These are phyloP conservation scores for Corniculantispora saksenae DNA, from an alignment of 2,329 filamentous ascomycete genomes.

Conservation along the genomic window DNA sequence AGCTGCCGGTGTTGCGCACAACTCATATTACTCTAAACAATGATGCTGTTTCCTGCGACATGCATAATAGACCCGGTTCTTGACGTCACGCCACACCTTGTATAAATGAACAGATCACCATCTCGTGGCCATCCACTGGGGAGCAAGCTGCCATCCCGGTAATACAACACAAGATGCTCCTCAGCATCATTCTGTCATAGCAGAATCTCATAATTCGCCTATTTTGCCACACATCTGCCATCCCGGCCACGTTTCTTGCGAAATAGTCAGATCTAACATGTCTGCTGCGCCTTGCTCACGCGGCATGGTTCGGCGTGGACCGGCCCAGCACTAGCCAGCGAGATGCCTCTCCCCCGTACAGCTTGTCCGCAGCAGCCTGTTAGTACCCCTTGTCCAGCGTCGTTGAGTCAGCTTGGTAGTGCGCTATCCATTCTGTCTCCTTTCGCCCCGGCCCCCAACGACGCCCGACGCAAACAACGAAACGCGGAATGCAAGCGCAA, in stretches of 20 bases:
- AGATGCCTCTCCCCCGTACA: too few relatives aligned
- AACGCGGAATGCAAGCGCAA: neutral
- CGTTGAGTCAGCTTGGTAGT: neutral
- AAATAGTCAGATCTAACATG: neutral
- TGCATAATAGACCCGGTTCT: neutral
- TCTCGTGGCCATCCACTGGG: neutral
- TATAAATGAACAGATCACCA: slow-evolving; percentile 1
- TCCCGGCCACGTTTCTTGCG: neutral
- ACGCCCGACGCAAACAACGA: neutral
- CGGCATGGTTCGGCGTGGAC: neutral
- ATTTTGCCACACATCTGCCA: neutral
- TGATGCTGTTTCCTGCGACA: neutral
- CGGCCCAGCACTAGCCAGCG: neutral
- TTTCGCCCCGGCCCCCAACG: neutral
- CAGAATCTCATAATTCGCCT: neutral
- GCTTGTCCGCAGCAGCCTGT: neutral
- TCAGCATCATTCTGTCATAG: neutral
- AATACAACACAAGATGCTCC: neutral
- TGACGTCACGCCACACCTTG: slow-evolving; percentile 8
- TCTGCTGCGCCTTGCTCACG: neutral
- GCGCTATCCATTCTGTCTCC: too few relatives aligned
- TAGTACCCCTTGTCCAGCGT: neutral
- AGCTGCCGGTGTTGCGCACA: too few relatives aligned
- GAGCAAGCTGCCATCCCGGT: neutral
- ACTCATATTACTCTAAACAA: neutral